A percentile compares a stretch with the other conserved stretches of the same genome.
Conservation (phyloP, 345 rosid species). For the Carallia brachiata region DNA sequence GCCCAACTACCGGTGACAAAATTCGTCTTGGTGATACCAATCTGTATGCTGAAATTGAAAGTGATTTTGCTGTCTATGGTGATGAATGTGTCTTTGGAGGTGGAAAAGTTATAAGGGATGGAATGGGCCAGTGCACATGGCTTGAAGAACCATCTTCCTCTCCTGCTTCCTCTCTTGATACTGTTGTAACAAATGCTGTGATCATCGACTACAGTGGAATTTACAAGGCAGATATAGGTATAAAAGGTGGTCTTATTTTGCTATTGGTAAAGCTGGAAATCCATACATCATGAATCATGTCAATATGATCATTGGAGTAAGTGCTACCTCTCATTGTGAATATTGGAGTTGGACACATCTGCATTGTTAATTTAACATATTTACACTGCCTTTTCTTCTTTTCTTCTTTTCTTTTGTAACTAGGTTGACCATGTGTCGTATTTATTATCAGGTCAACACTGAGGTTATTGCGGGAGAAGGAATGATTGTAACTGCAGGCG, state of each 20-base stretch:
- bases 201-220: constrained; percentile 84
- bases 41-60: constrained; percentile 83
- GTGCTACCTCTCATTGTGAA: constrained; percentile 18
- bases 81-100: constrained; percentile 99
- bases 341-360: constrained; percentile 1
- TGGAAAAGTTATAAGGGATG: constrained; percentile 96
- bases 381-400: constrained; percentile 15
- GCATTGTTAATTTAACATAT: constrained; percentile 5
- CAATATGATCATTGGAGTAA: constrained; percentile 79
- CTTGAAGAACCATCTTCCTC: too few relatives aligned
- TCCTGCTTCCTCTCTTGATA: constrained; percentile 58
- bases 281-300: constrained; percentile 70
- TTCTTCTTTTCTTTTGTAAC: constrained; percentile 7
- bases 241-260: constrained; percentile 60
- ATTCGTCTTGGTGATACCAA: constrained; percentile 83
- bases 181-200: constrained; percentile 80
- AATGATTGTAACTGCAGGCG: constrained; percentile 88
- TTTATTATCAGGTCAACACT: constrained; percentile 44
- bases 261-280: constrained; percentile 91
- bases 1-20: constrained; percentile 94
- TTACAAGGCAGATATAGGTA: constrained; percentile 90
- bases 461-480: constrained; percentile 98
- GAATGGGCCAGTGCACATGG: constrained; percentile 87
- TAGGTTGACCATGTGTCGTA: constrained; percentile 28
- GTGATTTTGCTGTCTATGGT: constrained; percentile 71